phyloP scores from a whole-genome alignment of 306 rosid genomes.

The Trifolium dubium region DNA sequence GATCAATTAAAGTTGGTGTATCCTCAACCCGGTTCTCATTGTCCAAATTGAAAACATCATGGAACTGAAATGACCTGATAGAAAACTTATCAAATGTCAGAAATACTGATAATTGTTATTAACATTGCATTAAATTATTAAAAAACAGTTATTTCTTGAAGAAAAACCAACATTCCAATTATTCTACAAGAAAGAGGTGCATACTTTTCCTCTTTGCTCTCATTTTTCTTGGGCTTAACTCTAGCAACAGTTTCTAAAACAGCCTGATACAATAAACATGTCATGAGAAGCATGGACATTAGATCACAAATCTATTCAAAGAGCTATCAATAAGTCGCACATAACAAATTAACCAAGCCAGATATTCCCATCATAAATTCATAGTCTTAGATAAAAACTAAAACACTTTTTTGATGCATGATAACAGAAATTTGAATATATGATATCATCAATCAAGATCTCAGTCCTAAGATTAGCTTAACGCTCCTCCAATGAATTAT shows the following conservation, averaged over 20 bases:
- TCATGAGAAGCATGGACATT: slow-evolving; percentile 33
- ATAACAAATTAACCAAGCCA: slow-evolving; percentile 17
- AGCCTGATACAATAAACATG: slow-evolving; percentile 65
- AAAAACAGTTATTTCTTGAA: slow-evolving; percentile 35
- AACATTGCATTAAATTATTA: slow-evolving; percentile 31
- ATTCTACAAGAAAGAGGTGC: slow-evolving; percentile 50
- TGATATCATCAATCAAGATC: slow-evolving; percentile 5
- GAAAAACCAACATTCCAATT: slow-evolving; percentile 36
- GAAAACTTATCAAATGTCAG: slow-evolving; percentile 45
- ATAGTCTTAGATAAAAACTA: slow-evolving; percentile 12
- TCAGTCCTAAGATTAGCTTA: slow-evolving; percentile 22
- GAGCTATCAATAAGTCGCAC: slow-evolving; percentile 15
- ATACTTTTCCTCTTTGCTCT: slow-evolving; percentile 92
- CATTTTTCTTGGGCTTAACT: slow-evolving; percentile 91
- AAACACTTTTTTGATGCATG: slow-evolving; percentile 4
- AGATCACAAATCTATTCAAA: slow-evolving; percentile 33
- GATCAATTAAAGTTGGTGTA: slow-evolving; percentile 91
- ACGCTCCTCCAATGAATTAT: slow-evolving; percentile 27
- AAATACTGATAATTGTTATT: slow-evolving; percentile 21
- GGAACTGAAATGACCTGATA: slow-evolving; percentile 87
- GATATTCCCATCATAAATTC: neutral
- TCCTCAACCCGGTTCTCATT: slow-evolving; percentile 90
- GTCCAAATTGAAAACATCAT: slow-evolving; percentile 88
- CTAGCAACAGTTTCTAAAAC: slow-evolving; percentile 97
- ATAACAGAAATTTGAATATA: slow-evolving; percentile 7